These are phyloP conservation scores for Leptomonas pyrrhocoris DNA, from an alignment of 208 protist species.

Conservation along the genomic window DNA sequence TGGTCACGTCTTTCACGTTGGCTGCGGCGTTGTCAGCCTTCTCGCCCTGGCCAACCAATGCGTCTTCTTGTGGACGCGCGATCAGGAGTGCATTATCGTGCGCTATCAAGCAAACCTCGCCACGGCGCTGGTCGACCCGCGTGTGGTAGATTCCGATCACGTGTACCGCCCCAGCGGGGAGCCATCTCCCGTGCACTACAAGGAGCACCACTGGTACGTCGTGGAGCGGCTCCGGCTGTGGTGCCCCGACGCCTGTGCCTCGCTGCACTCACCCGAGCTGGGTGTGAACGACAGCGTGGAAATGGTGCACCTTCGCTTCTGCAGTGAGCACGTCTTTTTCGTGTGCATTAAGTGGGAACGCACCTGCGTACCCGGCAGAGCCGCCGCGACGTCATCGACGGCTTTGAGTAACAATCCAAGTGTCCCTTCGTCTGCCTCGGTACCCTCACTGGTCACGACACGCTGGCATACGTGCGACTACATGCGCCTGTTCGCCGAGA, in stretches of 20 bases:
- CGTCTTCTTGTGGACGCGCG: constrained; percentile 62
- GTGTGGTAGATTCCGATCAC: background rate
- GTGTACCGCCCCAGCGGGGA: constrained; percentile 16
- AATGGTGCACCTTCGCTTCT: constrained; percentile 32
- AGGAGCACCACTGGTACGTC: constrained; percentile 40
- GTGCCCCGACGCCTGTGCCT: constrained; percentile 21
- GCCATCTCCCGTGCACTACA: constrained; percentile 24
- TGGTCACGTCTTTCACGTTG: constrained; percentile 59
- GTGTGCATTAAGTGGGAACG: constrained; percentile 22
- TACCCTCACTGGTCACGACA: constrained; percentile 22
- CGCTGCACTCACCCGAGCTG: constrained; percentile 19
- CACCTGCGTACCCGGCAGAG: constrained; percentile 1
- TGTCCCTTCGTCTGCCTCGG: no score
- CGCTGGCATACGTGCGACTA: constrained; percentile 32
- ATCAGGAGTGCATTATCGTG: constrained; percentile 59
- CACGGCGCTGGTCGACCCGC: background rate
- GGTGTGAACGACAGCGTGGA: constrained; percentile 32
- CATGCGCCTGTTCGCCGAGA: constrained; percentile 31
- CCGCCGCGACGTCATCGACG: background rate
- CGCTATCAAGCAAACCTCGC: constrained; percentile 78
- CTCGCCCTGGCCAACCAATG: constrained; percentile 69
- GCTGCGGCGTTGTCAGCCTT: constrained; percentile 49
- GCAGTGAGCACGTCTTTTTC: constrained; percentile 25
- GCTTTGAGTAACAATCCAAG: background rate
- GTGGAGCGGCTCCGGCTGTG: constrained; percentile 27